These are phyloP conservation scores for Alternaria viburni DNA, from an alignment of 2,329 filamentous ascomycete genomes.

Conservation along the genomic window DNA sequence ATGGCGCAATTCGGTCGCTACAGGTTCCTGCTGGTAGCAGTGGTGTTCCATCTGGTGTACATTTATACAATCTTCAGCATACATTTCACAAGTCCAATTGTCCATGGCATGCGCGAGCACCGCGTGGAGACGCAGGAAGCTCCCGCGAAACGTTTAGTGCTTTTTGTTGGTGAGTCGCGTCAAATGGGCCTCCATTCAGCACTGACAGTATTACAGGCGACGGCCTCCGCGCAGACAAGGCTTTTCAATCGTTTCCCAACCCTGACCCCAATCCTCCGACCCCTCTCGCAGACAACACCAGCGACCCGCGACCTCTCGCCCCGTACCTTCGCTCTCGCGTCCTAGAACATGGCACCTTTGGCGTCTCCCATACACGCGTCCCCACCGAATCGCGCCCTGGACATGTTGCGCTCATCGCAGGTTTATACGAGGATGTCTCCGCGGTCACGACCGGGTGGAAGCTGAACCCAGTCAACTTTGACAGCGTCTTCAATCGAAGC, in stretches of 20 bases:
- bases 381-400: conserved; percentile 96
- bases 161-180: conserved; percentile 77
- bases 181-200: neutral
- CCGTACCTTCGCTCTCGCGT: conserved; percentile 91
- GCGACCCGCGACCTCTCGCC: conserved; percentile 79
- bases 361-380: conserved; percentile 94
- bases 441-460: conserved; percentile 98
- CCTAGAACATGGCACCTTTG: conserved; percentile 89
- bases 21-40: conserved; percentile 84
- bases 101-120: conserved; percentile 90
- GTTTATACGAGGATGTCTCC: conserved; percentile 96
- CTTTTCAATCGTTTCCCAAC: conserved; percentile 91
- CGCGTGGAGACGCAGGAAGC: conserved; percentile 72
- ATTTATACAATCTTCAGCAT: conserved; percentile 92
- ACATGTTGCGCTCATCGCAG: conserved; percentile 95
- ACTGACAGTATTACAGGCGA: conserved; percentile 65
- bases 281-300: conserved; percentile 62
- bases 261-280: conserved; percentile 71
- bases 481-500: conserved; percentile 97
- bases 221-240: conserved; percentile 94
- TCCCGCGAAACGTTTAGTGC: conserved; percentile 86
- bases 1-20: conserved; percentile 70
- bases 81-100: conserved; percentile 97
- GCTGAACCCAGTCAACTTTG: conserved; percentile 96
- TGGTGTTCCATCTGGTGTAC: conserved; percentile 93